Base-by-base conservation (phyloP, 306 rosid genomes). In the Medicago arabica region DNA sequence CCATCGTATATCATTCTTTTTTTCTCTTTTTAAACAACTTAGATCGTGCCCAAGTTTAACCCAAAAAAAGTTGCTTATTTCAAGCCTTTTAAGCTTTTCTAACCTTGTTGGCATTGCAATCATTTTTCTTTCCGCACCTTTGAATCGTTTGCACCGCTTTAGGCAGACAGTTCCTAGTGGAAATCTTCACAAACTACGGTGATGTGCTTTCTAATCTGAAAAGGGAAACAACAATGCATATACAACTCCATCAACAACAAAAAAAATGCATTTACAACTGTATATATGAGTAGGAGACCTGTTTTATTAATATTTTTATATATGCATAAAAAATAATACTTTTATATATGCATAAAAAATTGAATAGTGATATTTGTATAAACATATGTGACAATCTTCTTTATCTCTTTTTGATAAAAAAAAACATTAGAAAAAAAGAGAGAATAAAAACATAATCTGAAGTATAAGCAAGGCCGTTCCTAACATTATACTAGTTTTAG, bases 91-190 rank as follows among this genome's bases (percentile, higher is more conserved):
- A 6, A 18, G 51, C 36, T 43, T 43, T 43, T 19, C 67, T 53
- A 14, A 69, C 43, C 15, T 12, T 39, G 36, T 51, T 70, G 31
- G 54, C 67, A 77, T 58, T 36, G 81, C 57, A 64, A 86, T 80
- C 84, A 74, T 82, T 72, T 34, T 75, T 51, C 85, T 86, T 86
- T 83, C 17, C 71, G 59, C 34, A 47, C 73, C 49, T 80, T 83
- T 49, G 49, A 54, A 65, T 39, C 25, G 76, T 40, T 3, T 62
- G 81, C 70, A 18, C 34, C 59, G 71, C 88, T 84, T 82, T 86
- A 38, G 66, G 81, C 68, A 43, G 87, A 84, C 88, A 86, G 2
- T 57, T 47, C 25, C 1, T 43, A 57, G 88, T 83, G 84, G 82
- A 63, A 59, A 46, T 64, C 70, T 75, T 69, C 66, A 34, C 53